Evolutionary conservation across 1,139 yeast genomes (phyloP).

Genomic region (Eremothecium sinecaudum): DNA sequence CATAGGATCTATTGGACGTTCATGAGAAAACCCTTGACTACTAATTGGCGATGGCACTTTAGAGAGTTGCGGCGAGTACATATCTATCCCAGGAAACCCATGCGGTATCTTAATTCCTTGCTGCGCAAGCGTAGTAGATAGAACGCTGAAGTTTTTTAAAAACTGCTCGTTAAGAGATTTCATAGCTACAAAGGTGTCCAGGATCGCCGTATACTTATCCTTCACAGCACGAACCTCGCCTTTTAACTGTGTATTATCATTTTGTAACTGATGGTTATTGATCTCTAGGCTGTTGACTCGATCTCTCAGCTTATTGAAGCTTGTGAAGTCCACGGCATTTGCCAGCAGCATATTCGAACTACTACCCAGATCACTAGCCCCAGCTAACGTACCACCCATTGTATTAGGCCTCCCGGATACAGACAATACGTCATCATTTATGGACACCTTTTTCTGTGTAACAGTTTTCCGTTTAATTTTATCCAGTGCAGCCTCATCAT

Average conservation of each 20-base stretch:
- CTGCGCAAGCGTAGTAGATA: conserved; percentile 42
- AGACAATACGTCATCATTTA: conserved; percentile 20
- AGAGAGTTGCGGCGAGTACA: neutral
- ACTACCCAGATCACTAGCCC: conserved; percentile 3
- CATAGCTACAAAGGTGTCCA: conserved; percentile 50
- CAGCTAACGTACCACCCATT: conserved; percentile 11
- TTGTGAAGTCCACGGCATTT: conserved; percentile 22
- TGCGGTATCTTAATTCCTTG: conserved; percentile 63
- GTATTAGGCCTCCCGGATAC: conserved; percentile 10
- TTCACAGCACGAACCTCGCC: conserved; percentile 40
- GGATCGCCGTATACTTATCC: conserved; percentile 53
- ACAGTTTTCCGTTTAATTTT: conserved; percentile 40
- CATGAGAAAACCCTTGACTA: conserved; percentile 32
- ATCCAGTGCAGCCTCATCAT: conserved; percentile 32
- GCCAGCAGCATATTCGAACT: conserved; percentile 15
- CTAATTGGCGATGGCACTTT: neutral
- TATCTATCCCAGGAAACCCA: conserved; percentile 31
- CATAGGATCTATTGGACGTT: neutral
- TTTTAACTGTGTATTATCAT: conserved; percentile 36
- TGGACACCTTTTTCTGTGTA: conserved; percentile 36
- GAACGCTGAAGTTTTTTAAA: conserved; percentile 41
- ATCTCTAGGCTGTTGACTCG: conserved; percentile 34
- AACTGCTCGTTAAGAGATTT: conserved; percentile 50
- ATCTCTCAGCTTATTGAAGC: conserved; percentile 22
- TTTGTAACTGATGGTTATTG: conserved; percentile 36